phyloP scores from a whole-genome alignment of 257 asterid species.

The Solanum microdontum region DNA sequence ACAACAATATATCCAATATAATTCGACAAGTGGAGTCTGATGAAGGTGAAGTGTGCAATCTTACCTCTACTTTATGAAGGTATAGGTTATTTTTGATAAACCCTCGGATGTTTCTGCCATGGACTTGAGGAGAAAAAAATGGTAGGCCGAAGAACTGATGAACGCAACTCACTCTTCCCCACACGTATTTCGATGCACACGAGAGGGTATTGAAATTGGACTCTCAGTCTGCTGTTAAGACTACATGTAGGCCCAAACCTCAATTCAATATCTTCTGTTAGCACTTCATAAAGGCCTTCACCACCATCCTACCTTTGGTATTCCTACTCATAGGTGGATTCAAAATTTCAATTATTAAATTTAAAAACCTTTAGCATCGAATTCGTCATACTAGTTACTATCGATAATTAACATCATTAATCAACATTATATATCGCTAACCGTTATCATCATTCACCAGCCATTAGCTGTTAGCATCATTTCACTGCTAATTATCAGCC shows the following conservation, averaged over 20 bases:
- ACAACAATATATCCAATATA: background rate
- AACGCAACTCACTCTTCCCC: background rate
- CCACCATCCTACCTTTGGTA: background rate
- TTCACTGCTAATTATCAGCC: background rate
- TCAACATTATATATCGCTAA: background rate
- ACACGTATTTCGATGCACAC: background rate
- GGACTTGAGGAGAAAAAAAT: background rate
- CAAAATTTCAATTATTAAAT: background rate
- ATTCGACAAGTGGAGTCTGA: rapidly evolving
- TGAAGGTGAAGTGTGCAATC: too few species aligned
- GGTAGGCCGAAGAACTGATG: background rate
- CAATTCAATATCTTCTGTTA: background rate
- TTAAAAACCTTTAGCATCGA: background rate
- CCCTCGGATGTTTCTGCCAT: rapidly evolving
- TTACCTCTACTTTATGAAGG: background rate
- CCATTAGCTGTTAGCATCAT: background rate
- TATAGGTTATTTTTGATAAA: background rate
- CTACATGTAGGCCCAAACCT: background rate
- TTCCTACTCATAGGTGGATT: background rate
- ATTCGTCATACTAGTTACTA: background rate
- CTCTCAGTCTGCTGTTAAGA: background rate
- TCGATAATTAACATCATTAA: background rate
- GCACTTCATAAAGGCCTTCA: background rate
- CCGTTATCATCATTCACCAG: background rate
- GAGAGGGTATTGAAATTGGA: background rate